Base-by-base conservation (phyloP, 768 basidiomycete genomes). In the Boletus sp. region DNA sequence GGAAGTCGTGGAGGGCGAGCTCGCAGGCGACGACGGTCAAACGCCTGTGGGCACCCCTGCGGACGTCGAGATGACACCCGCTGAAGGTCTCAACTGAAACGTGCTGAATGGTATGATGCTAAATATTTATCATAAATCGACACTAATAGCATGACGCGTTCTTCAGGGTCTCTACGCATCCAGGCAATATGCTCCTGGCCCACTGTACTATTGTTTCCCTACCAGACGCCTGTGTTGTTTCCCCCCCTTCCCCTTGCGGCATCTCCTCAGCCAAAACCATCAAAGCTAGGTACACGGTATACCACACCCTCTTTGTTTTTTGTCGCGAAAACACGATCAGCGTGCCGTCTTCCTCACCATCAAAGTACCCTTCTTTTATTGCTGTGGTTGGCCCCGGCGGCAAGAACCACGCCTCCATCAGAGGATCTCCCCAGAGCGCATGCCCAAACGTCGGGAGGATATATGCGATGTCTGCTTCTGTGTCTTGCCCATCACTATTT, bases 291-390 rank as follows among this genome's bases (percentile, higher is more conserved):
- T 86, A 90, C 7, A 90, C 64, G 33, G 83, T 83, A 67, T 90
- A 91, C 90, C 89, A 92, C 47, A 85, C 62, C 57, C 89, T 73
- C 70, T 92, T 92, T 48, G 89, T 92, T 67, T 77, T 81, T 71
- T 91, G 89, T 48, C 89, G 77, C 12, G 79, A 73, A 57, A 90
- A 85, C 24, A 82, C 65, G 3, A 87, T 75, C 44, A 84, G 65
- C 4, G 72, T 73, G 1, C 72, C 77, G 1, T 83, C 83, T 7
- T 81, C 79, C n/a, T 75, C 75, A 2, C 51, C 60, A 3, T 54
- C 71, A 41, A 70, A 68, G 64, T 91, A 91, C 1, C 85, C 89
- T 68, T 88, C 84, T 48, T 77, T 68, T 18, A 90, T 69, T 5
- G 83, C 85, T 30, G 60, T 59, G 41, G 73, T 79, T 17, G 82